Evolutionary conservation across 2,329 filamentous ascomycete species (phyloP), one percentile per base, ranked within the genome.

Genomic region (Cladophialophora chaetospira): DNA sequence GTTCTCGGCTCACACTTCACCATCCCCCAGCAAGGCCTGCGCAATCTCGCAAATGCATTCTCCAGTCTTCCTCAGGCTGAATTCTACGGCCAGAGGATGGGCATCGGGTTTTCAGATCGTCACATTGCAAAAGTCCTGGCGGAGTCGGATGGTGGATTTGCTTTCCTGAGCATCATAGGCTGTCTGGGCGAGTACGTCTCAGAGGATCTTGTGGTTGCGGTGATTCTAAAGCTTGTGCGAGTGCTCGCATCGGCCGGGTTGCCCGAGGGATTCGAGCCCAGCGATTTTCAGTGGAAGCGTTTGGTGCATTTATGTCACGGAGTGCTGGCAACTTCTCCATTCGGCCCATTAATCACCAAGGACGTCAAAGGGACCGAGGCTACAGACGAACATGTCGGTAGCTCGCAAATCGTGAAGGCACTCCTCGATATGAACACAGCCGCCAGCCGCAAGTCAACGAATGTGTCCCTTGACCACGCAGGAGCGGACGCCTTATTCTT

Each of bases 291-390:
- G 35, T 55, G 44, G 44, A 49, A 38, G 17, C 33, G 21, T 13
- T 40, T 55, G 53, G 44, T 55, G 26, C 35, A 40, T 33, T 45
- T 55, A 4, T 55, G 53, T 43, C 33, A 55, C 15, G 53, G 53
- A 6, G 44, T 55, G 4, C 26, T 55, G 11, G 29, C 53, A 2
- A 55, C 53, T n/a, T 55, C 53, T 11, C 28, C 28, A 3, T 3
- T 55, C 17, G 53, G 53, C 10, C 13, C 46, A 26, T 21, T 55
- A 21, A 55, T 55, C 31, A 43, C 53, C 4, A 33, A 45, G 13
- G 17, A 33, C 9, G 31, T 33, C 10, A 15, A 31, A 13, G 31
- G 15, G 5, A 17, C 35, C 13, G 4, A 13, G 10, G 28, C 47
- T 6, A 10, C n/a, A 13, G 36, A 19, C 6, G 11, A 29, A n/a